phyloP scores from a whole-genome alignment of 2,329 filamentous ascomycete genomes.

The Ambrosiella cleistominuta region DNA sequence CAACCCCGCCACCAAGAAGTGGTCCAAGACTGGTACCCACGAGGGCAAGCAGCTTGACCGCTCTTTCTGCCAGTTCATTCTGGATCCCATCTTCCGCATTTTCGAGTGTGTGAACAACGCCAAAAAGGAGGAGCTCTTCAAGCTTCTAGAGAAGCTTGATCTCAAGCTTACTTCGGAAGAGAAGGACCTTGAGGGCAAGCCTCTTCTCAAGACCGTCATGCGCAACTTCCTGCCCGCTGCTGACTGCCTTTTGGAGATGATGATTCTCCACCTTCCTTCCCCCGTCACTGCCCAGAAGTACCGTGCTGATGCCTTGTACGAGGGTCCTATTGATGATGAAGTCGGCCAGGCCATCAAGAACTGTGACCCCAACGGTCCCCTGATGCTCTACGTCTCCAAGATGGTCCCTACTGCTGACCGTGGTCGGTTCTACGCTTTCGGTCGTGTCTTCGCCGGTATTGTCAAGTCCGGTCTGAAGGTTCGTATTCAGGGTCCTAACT shows the following conservation, averaged over 20 bases:
- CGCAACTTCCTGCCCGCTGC: slow-evolving; percentile 96
- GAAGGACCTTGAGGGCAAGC: slow-evolving; percentile 90
- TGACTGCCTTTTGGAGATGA: slow-evolving; percentile 98
- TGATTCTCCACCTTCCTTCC: slow-evolving; percentile 97
- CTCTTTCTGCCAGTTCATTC: slow-evolving; percentile 99
- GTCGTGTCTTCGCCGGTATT: slow-evolving; percentile 99
- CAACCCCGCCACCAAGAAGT: slow-evolving; percentile 99
- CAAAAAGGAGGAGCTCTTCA: slow-evolving; percentile 82
- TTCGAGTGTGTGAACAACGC: slow-evolving; percentile 94
- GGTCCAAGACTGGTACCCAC: slow-evolving; percentile 70
- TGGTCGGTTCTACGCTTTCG: slow-evolving; percentile 99
- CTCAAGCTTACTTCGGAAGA: slow-evolving; percentile 82
- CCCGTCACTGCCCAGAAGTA: slow-evolving; percentile 92
- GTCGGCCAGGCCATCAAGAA: slow-evolving; percentile 92
- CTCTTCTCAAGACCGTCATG: slow-evolving; percentile 95
- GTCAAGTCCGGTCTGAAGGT: slow-evolving; percentile 97
- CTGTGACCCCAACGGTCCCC: slow-evolving; percentile 92
- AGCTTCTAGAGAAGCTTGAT: slow-evolving; percentile 77
- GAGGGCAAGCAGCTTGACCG: slow-evolving; percentile 87
- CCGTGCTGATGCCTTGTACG: slow-evolving; percentile 96
- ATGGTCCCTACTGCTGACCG: slow-evolving; percentile 99
- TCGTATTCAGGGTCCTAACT: slow-evolving; percentile 99
- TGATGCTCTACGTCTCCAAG: slow-evolving; percentile 99
- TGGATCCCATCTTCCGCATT: slow-evolving; percentile 99
- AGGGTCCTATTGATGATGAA: slow-evolving; percentile 87